Evolutionary conservation across 352 stramenopile species (phyloP).

Genomic region (Globisporangium paddicum): DNA sequence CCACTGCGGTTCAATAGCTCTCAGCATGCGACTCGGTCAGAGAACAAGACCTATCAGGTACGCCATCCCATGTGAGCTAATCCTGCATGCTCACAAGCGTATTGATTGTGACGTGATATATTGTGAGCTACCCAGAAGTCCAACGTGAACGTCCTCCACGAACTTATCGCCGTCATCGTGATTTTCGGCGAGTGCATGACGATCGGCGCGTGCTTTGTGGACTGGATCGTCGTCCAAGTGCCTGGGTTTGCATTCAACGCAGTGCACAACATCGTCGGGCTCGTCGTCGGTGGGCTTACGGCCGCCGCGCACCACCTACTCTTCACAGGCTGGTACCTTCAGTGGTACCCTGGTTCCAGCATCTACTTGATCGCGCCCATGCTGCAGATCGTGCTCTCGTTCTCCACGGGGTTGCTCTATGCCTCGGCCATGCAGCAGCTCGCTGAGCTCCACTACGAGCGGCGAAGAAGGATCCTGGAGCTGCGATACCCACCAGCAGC

Average conservation of each 20-base stretch:
- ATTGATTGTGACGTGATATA: neutral
- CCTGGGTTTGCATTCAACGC: slow-evolving; percentile 1
- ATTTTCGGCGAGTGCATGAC: slow-evolving; percentile 12
- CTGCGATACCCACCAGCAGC: neutral
- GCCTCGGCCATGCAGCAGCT: slow-evolving; percentile 7
- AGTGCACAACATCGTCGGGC: neutral
- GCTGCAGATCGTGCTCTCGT: slow-evolving; percentile 10
- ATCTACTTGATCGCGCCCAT: slow-evolving; percentile 6
- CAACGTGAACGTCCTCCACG: neutral
- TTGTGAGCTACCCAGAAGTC: neutral
- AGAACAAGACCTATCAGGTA: neutral
- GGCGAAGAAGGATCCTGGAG: neutral
- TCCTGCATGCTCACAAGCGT: neutral
- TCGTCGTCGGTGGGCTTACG: neutral
- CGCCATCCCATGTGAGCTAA: neutral
- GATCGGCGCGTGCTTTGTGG: neutral
- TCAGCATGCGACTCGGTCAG: neutral
- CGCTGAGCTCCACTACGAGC: slow-evolving; percentile 2
- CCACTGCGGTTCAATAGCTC: neutral
- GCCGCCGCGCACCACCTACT: slow-evolving; percentile 6
- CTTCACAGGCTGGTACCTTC: slow-evolving; percentile 6
- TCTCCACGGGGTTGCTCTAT: slow-evolving; percentile 5
- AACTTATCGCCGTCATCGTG: slow-evolving; percentile 8
- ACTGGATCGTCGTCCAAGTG: slow-evolving; percentile 1
- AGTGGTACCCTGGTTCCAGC: slow-evolving; percentile 6